Base-by-base conservation (phyloP, 2,329 filamentous ascomycete species). In the Chaetomium sp. region DNA sequence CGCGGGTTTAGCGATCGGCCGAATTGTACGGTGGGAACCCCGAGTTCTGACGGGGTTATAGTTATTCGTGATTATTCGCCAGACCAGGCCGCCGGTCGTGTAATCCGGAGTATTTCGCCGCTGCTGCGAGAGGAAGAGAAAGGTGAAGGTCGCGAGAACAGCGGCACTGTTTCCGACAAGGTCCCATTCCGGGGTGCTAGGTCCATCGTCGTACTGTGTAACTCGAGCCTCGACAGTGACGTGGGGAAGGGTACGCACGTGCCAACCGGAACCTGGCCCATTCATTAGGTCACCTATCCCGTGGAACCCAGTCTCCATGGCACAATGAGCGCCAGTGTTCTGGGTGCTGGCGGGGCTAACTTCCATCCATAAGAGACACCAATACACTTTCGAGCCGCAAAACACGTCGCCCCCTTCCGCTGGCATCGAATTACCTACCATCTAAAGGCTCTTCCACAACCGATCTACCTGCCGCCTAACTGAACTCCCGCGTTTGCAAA, bases 171-270 rank as follows among this genome's bases (percentile, higher is more conserved):
- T n/a, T 21, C 12, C 50, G 21, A 31, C 29, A 31, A 53, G 23
- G 50, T 53, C n/a, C 50, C 25, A 25, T 21, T 47, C n/a, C 45
- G 9, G 45, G 38, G 45, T 42, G 25, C 47, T 23, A 47, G 38
- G 38, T 47, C n/a, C n/a, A 21, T 42, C 38, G 56, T 33, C 31
- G 25, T n/a, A 21, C 16, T 16, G 27, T 16, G 27, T 54, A 16
- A 23, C 31, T 53, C 16, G 12, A 53, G 50, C 50, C 25, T 19
- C 12, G 49, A 16, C 19, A 53, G 5, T 16, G 49, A 19, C n/a
- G 23, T 55, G 27, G 51, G 33, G 51, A 21, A 55, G 51, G 51
- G 51, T n/a, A 35, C 29, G 31, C 51, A 35, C 51, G 51, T 55
- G 50, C 50, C 50, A 5, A 25, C 21, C 25, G 9, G 13, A 6